phyloP scores from a whole-genome alignment of 352 stramenopile species.

The Phytophthora hibernalis region DNA sequence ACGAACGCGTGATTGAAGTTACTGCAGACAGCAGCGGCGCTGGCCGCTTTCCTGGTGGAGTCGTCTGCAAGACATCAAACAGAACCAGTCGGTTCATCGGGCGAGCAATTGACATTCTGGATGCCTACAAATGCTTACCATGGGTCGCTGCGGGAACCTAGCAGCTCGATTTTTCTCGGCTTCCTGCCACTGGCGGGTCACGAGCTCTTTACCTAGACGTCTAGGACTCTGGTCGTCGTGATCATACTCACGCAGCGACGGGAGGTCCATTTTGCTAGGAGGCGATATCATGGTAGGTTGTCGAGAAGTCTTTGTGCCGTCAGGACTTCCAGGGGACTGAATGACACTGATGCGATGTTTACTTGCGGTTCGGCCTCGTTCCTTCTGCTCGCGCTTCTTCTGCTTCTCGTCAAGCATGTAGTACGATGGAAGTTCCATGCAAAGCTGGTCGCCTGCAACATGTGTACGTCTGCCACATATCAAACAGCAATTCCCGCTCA shows the following conservation, averaged over 20 bases:
- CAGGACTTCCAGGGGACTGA: conserved; percentile 9
- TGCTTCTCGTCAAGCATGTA: conserved; percentile 72
- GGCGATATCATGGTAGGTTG: conserved; percentile 10
- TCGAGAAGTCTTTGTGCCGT: conserved; percentile 6
- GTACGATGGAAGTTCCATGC: conserved; percentile 76
- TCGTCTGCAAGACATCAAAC: conserved; percentile 31
- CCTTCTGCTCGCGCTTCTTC: conserved; percentile 53
- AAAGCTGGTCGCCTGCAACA: conserved; percentile 79
- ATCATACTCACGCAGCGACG: conserved; percentile 35
- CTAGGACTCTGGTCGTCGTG: conserved; percentile 19
- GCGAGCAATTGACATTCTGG: background rate
- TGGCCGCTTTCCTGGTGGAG: conserved; percentile 30
- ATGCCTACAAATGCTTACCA: conserved; percentile 27
- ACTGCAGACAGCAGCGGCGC: conserved; percentile 15
- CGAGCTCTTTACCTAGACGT: conserved; percentile 58
- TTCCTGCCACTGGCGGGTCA: conserved; percentile 63
- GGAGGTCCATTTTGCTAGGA: conserved; percentile 27
- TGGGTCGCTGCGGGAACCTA: conserved; percentile 35
- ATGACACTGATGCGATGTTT: conserved; percentile 61
- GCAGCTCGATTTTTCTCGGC: conserved; percentile 47
- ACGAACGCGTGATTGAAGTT: conserved; percentile 59
- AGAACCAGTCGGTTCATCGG: background rate
- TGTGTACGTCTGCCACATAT: conserved; percentile 78
- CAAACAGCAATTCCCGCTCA: conserved; percentile 81
- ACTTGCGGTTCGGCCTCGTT: conserved; percentile 49